These are phyloP conservation scores for Macadamia tetraphylla DNA, from an alignment of 164 flowering plant genomes.

Conservation along the genomic window DNA sequence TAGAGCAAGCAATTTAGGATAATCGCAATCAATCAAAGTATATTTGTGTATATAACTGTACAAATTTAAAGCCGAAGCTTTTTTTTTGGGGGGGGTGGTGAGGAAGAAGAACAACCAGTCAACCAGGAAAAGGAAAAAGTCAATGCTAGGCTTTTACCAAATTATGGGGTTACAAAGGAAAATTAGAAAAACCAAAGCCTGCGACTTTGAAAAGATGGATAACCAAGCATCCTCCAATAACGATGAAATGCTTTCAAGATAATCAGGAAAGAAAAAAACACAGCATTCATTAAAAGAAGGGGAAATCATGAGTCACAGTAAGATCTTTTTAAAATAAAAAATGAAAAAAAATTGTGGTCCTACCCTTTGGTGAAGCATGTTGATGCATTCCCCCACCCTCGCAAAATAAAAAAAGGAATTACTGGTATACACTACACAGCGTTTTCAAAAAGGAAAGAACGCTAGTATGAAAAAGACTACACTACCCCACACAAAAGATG, in stretches of 20 bases:
- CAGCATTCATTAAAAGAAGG: constrained; percentile 30
- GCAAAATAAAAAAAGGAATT: constrained; percentile 34
- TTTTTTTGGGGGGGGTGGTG: too few species aligned
- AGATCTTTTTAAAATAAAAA: too few species aligned
- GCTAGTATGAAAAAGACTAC: too few species aligned
- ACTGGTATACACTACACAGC: constrained; percentile 29
- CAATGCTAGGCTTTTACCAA: background rate
- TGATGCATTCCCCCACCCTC: background rate
- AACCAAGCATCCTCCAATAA: constrained; percentile 22
- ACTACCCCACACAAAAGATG: too few species aligned
- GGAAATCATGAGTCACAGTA: constrained; percentile 25
- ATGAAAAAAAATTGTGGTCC: too few species aligned
- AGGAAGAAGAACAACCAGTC: too few species aligned
- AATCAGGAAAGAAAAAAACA: constrained; percentile 15
- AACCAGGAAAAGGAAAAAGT: too few species aligned
- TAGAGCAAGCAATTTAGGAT: too few species aligned
- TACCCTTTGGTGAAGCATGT: constrained; percentile 10
- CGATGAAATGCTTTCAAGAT: constrained; percentile 35
- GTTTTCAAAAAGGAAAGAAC: constrained; percentile 20
- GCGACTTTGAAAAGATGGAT: constrained; percentile 12
- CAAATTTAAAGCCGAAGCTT: too few species aligned
- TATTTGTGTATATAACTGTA: too few species aligned
- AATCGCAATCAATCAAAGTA: too few species aligned
- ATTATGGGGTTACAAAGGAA: constrained; percentile 6
- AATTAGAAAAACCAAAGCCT: constrained; percentile 2